Base-by-base conservation (phyloP, 2,329 filamentous ascomycete species). In the Talaromyces albobiverticillius region DNA sequence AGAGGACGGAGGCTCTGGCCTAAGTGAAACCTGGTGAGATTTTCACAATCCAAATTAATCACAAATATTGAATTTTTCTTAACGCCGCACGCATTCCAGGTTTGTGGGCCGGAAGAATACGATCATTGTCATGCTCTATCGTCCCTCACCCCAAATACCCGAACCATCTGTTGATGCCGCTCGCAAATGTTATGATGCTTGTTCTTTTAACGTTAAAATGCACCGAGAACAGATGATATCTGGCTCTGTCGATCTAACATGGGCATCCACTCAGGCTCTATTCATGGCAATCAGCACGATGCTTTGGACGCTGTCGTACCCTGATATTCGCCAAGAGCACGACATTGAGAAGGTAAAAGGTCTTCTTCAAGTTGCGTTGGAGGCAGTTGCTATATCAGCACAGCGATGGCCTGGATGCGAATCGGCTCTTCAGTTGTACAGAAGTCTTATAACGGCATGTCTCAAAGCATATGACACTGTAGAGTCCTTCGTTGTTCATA, bases 201-300 rank as follows among this genome's bases (percentile, higher is more conserved):
- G 90, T 45, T 80, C 86, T 10, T 89, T 85, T 70, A 92, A 96
- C 66, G 89, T 96, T 62, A 81, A 86, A 60, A 84, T 93, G 67
- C 87, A 91, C 42, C 84, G 84, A 66, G 85, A 88, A 63, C 91
- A 96, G 69, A 87, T 96, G 65, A 82, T 87, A 60, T 85, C 82
- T 14, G 81, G 82, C 13, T 85, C 85, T 20, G 84, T 94, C 10
- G 93, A 96, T 66, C 79, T 96, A 57, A 96, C 92, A 1, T 97
- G 93, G 93, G 87, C 96, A 41, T 96, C 96, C 65, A 84, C 95
- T 1, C 82, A 96, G 55, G 86, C 88, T 18, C 81, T 97, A 38
- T 96, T 95, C 74, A 94, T 95, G 84, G 86, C 89, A 4, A 81
- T 97, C 54, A 96, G 96, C 67, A 92, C 90, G 4, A 82, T 96